These are phyloP conservation scores for Magnusiomyces suaveolens DNA, from an alignment of 1,139 yeast genomes.

Conservation along the genomic window DNA sequence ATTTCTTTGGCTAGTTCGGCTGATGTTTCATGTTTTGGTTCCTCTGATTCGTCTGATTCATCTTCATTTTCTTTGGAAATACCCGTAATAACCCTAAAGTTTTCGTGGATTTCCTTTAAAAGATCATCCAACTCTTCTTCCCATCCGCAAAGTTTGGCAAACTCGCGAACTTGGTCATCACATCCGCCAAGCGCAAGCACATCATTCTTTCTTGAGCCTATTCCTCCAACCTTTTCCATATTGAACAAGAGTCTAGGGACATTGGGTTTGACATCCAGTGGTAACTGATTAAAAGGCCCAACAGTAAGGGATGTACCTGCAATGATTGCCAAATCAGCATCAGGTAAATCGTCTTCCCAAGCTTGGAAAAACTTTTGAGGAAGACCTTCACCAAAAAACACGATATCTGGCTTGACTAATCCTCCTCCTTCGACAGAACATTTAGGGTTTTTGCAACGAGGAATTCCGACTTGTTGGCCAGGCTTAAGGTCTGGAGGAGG, in stretches of 20 bases:
- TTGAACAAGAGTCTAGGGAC: constrained; percentile 62
- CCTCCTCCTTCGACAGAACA: constrained; percentile 39
- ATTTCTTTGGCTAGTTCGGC: not conserved
- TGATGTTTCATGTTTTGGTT: not conserved
- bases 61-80: not conserved
- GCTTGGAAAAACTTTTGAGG: constrained; percentile 57
- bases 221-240: constrained; percentile 65
- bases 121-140: constrained; percentile 38
- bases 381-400: constrained; percentile 81
- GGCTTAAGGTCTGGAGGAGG: constrained; percentile 21
- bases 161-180: constrained; percentile 47
- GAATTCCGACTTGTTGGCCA: constrained; percentile 35
- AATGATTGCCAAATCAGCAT: constrained; percentile 66
- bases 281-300: constrained; percentile 78
- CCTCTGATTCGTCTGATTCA: not conserved
- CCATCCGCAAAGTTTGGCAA: constrained; percentile 61
- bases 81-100: not conserved
- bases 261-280: constrained; percentile 46
- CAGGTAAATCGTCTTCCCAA: constrained; percentile 37
- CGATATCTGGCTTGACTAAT: constrained; percentile 83
- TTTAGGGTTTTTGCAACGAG: constrained; percentile 41
- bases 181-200: constrained; percentile 51
- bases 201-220: constrained; percentile 48
- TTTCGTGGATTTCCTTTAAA: not conserved
- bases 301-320: constrained; percentile 92